These are phyloP conservation scores for Entonaema liquescens DNA, from an alignment of 495 filamentous ascomycete species.

Conservation along the genomic window DNA sequence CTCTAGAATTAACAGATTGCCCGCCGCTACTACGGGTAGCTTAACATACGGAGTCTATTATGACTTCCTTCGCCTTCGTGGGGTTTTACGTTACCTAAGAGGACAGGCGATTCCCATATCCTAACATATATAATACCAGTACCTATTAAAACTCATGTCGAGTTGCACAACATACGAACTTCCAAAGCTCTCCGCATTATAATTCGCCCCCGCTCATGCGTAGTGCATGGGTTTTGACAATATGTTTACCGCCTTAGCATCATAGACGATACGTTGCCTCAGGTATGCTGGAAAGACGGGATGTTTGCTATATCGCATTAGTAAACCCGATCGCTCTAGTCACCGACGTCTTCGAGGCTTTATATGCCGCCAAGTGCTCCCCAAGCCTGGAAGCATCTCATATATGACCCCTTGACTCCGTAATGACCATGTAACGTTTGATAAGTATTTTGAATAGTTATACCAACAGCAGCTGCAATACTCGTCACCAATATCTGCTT, in stretches of 20 bases:
- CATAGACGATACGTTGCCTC: not conserved
- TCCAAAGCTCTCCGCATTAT: slow-evolving; percentile 1
- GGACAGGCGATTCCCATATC: not conserved
- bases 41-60: not conserved
- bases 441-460: not conserved
- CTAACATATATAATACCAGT: not conserved
- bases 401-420: not conserved
- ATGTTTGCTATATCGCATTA: not conserved
- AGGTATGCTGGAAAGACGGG: not conserved
- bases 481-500: not conserved
- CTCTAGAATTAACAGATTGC: not conserved
- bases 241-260: not conserved
- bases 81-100: not conserved
- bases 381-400: not conserved
- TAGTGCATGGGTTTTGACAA: not conserved
- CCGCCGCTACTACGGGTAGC: not conserved
- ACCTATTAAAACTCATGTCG: not conserved
- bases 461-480: not conserved
- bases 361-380: not conserved
- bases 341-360: not conserved
- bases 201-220: not conserved
- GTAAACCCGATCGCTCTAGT: not conserved
- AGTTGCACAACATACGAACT: slow-evolving; percentile 24
- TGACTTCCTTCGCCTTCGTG: not conserved
- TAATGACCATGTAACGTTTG: not conserved